Base-by-base conservation (phyloP, 345 rosid species). In the Sapria himalayana region DNA sequence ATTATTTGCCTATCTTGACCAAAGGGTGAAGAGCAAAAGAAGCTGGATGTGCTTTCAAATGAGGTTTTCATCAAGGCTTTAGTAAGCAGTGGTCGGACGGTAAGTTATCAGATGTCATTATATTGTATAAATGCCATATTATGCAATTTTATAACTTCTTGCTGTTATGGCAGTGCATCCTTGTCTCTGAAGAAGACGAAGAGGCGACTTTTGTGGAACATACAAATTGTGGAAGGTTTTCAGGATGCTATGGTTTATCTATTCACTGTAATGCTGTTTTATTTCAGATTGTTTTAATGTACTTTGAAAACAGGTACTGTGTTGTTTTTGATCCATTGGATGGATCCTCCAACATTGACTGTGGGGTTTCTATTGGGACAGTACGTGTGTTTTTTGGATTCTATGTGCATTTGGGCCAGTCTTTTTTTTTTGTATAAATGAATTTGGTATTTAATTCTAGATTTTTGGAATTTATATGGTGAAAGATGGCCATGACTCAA, bases 11-110 rank as follows among this genome's bases (percentile, higher is more conserved):
- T 57, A 25, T 45, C 22, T 13, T 52, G 41, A 48, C 19, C 25
- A 18, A 48, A 80, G 98, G 98, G 98, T 39, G 98, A 89, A 55
- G 95, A 89, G 65, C 98, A 89, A 61, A 89, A 89, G 84, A 82
- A 89, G 33, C 61, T 89, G 47, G 95, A 89, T 67, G 93, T 89
- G 41, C 93, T 89, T 29, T 89, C 98, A 2, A 89, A 89, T 43
- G 93, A 89, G 29, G 95, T 89, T 24, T 89, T 82, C 58, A 34
- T 82, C 54, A 89, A 89, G 57, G 98, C 95, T 49, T 69, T 89
- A 51, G 65, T 74, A 14, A 86, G 97, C 89, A 86, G 97, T 53
- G 89, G 97, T 32, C 66, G 93, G 58, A 86, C 97, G 2, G 94
- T 86, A 55, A 72, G 92, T 65, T 13, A 11, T 19, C 19, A 24